phyloP scores from a whole-genome alignment of 495 filamentous ascomycete genomes.

The Penicillium macrosclerotiorum region DNA sequence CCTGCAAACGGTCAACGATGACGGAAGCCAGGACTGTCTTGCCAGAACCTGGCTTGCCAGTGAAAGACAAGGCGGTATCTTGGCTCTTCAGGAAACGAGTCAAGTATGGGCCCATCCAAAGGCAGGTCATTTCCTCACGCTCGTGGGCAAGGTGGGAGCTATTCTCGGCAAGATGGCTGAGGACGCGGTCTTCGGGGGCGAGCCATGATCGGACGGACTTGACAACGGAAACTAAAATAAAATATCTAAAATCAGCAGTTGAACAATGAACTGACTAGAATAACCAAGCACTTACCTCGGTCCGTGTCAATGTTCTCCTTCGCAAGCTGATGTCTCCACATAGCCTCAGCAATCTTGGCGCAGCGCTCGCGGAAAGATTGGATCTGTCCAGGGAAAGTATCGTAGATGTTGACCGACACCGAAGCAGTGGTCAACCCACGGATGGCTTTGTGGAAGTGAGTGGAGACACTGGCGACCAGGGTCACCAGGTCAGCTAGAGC shows the following conservation, averaged over 20 bases:
- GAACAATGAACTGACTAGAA: neutral
- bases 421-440: slow-evolving; percentile 21
- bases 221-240: slow-evolving; percentile 17
- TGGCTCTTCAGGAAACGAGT: slow-evolving; percentile 36
- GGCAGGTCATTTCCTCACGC: slow-evolving; percentile 40
- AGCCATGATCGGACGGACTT: slow-evolving; percentile 26
- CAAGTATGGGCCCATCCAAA: slow-evolving; percentile 35
- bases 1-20: slow-evolving; percentile 37
- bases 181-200: slow-evolving; percentile 28
- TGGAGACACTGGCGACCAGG: slow-evolving; percentile 31
- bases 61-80: slow-evolving; percentile 27
- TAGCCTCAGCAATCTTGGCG: slow-evolving; percentile 28
- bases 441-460: slow-evolving; percentile 27
- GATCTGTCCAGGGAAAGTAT: slow-evolving; percentile 30
- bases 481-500: slow-evolving; percentile 36
- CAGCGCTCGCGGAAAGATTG: slow-evolving; percentile 32
- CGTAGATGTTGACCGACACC: slow-evolving; percentile 34
- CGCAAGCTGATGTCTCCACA: slow-evolving; percentile 38
- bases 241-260: neutral
- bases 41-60: slow-evolving; percentile 34
- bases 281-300: slow-evolving; percentile 2
- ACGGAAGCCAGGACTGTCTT: slow-evolving; percentile 39
- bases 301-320: slow-evolving; percentile 14
- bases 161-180: slow-evolving; percentile 30
- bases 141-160: slow-evolving; percentile 40